Evolutionary conservation across 1,139 yeast genomes (phyloP), one percentile per base, ranked within the genome.

Genomic region (Protomyces pachydermus): DNA sequence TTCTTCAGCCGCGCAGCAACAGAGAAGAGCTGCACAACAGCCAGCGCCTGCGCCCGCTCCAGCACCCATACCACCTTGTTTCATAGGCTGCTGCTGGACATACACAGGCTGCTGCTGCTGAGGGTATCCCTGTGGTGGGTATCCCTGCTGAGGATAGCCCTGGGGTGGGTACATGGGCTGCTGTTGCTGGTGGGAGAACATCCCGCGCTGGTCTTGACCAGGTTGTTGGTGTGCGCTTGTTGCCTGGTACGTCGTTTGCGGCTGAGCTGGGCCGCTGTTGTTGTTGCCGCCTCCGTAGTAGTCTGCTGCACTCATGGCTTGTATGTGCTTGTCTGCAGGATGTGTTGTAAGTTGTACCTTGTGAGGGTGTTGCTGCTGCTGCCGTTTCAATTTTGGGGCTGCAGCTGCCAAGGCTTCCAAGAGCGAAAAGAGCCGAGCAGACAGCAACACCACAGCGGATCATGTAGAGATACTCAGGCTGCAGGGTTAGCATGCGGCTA

Each of bases 21-120:
- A 57, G 9, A 58, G 45, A 3, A 58, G 53, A 14, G 56, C 62
- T 12, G 62, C 62, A 34, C 62, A 58, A 42, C 62, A 58, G 12
- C 62, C 62, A 16, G 56, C 62, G 3, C 56, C 62, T n/a, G 56
- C 62, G 32, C 62, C 62, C n/a, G 53, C 46, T 14, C 38, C 61
- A 16, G 45, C 55, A 28, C 62, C 61, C 10, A 37, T 51, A 20
- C 62, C 42, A n/a, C 28, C 38, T 28, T 58, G 62, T 39, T 52
- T 58, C 56, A 52, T 51, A 18, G 62, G 62, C 32, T 58, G 62
- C 48, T 58, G 62, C 53, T 58, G 62, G 16, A 58, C 62, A 38
- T 58, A 58, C 37, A 39, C 54, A 10, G 62, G 62, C 38, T 58
- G 62, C 12, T 42, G 48, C 3, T 50, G 55, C 39, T 57, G 61